Evolutionary conservation across 148 eudicot genomes (phyloP).

Genomic region (Simmondsia chinensis): DNA sequence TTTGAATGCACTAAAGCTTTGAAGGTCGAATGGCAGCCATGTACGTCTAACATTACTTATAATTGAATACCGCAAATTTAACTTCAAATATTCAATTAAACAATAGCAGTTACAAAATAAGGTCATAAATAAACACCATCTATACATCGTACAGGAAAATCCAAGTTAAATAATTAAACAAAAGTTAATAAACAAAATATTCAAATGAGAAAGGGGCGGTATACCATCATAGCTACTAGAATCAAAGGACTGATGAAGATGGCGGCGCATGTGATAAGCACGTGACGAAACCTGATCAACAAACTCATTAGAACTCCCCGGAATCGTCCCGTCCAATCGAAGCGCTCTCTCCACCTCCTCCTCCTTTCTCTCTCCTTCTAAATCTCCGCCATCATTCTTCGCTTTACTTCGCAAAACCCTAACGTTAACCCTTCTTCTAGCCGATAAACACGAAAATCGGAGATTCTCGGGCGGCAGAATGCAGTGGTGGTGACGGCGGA

Average conservation of each 20-base stretch:
- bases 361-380: constrained; percentile 15
- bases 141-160: too few species aligned
- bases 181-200: background rate
- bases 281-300: constrained; percentile 89
- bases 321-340: constrained; percentile 74
- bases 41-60: too few species aligned
- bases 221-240: constrained; percentile 89
- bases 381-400: constrained; percentile 16
- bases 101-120: too few species aligned
- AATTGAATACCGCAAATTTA: too few species aligned
- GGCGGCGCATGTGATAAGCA: constrained; percentile 82
- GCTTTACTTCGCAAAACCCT: constrained; percentile 11
- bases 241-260: constrained; percentile 68
- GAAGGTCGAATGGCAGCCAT: too few species aligned
- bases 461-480: background rate
- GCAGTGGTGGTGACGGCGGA: constrained; percentile 17
- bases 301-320: constrained; percentile 69
- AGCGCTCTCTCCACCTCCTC: constrained; percentile 74
- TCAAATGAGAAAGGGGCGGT: background rate
- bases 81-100: too few species aligned
- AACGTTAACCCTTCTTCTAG: too few species aligned
- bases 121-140: too few species aligned
- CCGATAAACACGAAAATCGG: constrained; percentile 8
- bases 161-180: background rate
- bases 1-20: too few species aligned